A percentile compares a stretch with the other conserved stretches of the same genome.
These are phyloP conservation scores for Sclerotinia subarctica DNA, from an alignment of 2,329 filamentous ascomycete genomes.

Conservation along the genomic window DNA sequence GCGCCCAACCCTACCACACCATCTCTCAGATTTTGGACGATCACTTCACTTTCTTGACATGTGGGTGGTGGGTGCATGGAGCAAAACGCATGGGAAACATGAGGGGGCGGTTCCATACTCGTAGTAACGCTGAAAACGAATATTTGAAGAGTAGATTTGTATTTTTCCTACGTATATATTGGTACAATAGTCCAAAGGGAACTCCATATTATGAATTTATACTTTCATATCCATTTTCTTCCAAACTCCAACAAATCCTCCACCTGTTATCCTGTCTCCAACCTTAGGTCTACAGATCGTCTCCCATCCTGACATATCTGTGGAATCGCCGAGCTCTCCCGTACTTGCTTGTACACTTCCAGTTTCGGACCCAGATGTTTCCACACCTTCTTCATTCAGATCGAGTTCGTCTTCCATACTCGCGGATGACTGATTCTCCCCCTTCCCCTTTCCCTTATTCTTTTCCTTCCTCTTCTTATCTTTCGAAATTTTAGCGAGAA, in stretches of 20 bases:
- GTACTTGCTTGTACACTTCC: background rate
- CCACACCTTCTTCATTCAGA: background rate
- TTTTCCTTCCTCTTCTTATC: background rate
- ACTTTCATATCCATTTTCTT: slow-evolving; percentile 25
- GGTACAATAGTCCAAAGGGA: background rate
- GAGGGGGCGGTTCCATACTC: background rate
- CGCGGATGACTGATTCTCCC: background rate
- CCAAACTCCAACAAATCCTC: slow-evolving; percentile 51
- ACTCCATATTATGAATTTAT: background rate
- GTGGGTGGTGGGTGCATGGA: no score
- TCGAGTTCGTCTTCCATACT: background rate
- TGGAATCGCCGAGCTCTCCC: background rate
- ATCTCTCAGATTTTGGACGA: background rate
- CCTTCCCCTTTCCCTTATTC: background rate
- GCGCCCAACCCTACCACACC: no score
- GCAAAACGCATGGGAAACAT: background rate
- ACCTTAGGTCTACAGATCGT: slow-evolving; percentile 53
- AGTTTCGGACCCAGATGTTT: background rate
- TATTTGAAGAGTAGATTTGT: background rate
- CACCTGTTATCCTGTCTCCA: slow-evolving; percentile 46
- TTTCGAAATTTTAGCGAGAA: background rate
- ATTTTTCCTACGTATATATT: background rate
- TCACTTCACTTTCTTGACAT: background rate
- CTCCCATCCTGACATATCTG: slow-evolving; percentile 38
- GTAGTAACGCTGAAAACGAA: background rate